A percentile compares a stretch with the other conserved stretches of the same genome.
Conservation (phyloP, 176 grass and related monocot genomes). For the Zoysia japonica region DNA sequence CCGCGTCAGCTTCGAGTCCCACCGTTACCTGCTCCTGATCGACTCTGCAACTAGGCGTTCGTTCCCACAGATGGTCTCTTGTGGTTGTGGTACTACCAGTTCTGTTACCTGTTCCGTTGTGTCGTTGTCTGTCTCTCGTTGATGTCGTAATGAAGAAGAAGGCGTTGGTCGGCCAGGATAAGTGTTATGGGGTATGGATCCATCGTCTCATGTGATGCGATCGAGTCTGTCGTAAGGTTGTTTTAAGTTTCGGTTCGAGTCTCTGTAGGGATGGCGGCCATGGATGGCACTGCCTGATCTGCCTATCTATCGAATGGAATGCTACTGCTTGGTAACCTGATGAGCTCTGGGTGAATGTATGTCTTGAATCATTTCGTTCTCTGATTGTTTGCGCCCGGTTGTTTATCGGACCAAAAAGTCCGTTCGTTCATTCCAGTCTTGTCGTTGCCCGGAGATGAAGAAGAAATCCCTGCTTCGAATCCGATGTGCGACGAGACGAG, state of each 20-base stretch:
- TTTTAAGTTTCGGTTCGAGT: neutral
- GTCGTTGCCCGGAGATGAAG: neutral
- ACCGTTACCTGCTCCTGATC: neutral
- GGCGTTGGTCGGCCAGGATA: neutral
- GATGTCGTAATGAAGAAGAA: neutral
- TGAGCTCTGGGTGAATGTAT: neutral
- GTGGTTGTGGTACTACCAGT: neutral
- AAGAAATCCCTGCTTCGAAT: neutral
- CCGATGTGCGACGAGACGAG: neutral
- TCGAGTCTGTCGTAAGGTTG: neutral
- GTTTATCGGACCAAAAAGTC: neutral
- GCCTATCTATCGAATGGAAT: neutral
- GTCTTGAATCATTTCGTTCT: neutral
- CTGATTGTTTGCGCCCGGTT: neutral
- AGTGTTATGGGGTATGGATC: neutral
- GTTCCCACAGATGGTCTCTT: neutral
- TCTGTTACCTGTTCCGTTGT: neutral
- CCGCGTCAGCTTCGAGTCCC: neutral
- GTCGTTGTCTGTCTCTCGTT: neutral
- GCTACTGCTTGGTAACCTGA: neutral
- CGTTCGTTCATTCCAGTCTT: neutral
- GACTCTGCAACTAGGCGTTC: neutral
- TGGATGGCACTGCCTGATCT: neutral
- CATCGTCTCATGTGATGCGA: neutral
- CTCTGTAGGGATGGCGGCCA: neutral